phyloP scores from a whole-genome alignment of 495 filamentous ascomycete genomes.

The Penicilliopsis zonata region DNA sequence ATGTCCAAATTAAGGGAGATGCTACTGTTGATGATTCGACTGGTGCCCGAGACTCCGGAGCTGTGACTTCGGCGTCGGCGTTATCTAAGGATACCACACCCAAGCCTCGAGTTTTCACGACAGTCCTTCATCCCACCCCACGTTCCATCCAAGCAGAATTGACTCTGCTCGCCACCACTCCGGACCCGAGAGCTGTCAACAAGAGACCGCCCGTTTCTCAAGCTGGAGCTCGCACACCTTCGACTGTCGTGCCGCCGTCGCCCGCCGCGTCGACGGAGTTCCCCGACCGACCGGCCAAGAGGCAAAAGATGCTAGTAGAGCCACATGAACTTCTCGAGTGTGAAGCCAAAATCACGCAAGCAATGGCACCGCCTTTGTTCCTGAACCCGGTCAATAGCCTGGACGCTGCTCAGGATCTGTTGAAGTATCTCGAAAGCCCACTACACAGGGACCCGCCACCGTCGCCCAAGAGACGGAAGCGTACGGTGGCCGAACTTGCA shows the following conservation, averaged over 20 bases:
- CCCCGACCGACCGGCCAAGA: conserved; percentile 47
- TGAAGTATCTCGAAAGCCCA: conserved; percentile 61
- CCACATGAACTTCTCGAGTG: conserved; percentile 56
- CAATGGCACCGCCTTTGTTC: conserved; percentile 61
- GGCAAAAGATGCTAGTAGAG: conserved; percentile 68
- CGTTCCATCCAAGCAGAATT: conserved; percentile 64
- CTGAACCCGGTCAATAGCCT: conserved; percentile 60
- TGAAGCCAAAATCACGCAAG: conserved; percentile 57
- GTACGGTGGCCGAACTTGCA: conserved; percentile 86
- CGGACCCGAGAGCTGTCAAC: conserved; percentile 36
- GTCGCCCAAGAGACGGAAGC: conserved; percentile 77
- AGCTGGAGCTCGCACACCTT: conserved; percentile 32
- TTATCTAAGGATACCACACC: conserved; percentile 29
- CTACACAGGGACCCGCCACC: conserved; percentile 65
- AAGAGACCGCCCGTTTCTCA: conserved; percentile 29
- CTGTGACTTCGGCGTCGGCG: conserved; percentile 30
- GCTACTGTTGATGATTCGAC: conserved; percentile 16
- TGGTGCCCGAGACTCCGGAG: conserved; percentile 37
- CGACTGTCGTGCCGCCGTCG: conserved; percentile 43
- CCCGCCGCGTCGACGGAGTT: conserved; percentile 53
- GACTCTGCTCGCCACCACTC: conserved; percentile 61
- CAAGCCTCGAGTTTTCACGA: conserved; percentile 58
- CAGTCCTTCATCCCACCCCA: conserved; percentile 76
- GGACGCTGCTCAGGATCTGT: conserved; percentile 52
- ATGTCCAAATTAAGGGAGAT: conserved; percentile 16